Conservation (phyloP, 1,284 basidiomycete species). For the Porphyrellus sp. region DNA sequence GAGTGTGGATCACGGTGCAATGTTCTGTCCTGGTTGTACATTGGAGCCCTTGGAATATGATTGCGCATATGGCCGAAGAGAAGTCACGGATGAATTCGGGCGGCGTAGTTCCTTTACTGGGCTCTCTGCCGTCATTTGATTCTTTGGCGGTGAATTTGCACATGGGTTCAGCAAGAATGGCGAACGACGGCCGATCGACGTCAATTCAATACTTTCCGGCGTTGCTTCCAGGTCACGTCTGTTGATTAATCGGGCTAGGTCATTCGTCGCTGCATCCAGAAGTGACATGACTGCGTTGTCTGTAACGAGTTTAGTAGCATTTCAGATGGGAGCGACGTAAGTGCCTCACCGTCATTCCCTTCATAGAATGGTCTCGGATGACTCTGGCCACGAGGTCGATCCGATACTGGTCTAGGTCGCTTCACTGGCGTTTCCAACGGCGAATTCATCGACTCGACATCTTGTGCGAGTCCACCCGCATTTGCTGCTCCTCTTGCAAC, state of each 20-base stretch:
- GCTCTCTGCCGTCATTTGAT: conserved; percentile 34
- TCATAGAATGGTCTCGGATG: conserved; percentile 54
- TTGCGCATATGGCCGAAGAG: conserved; percentile 60
- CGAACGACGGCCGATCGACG: conserved; percentile 38
- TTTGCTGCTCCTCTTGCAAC: no score
- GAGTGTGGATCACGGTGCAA: conserved; percentile 59
- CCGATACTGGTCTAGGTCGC: conserved; percentile 59
- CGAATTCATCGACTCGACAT: conserved; percentile 10
- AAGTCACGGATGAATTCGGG: conserved; percentile 49
- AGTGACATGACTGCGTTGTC: conserved; percentile 59
- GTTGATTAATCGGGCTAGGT: conserved; percentile 72
- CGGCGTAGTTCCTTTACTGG: conserved; percentile 40
- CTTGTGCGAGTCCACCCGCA: conserved; percentile 45
- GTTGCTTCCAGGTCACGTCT: conserved; percentile 72
- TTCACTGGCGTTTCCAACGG: conserved; percentile 48
- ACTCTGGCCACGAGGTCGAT: conserved; percentile 52
- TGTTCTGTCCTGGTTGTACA: conserved; percentile 51
- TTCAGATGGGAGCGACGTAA: neutral
- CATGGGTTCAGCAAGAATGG: conserved; percentile 9
- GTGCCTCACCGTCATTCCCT: conserved; percentile 43
- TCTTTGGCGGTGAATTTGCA: neutral
- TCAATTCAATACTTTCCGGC: conserved; percentile 51
- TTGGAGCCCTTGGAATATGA: conserved; percentile 35
- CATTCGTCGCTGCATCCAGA: conserved; percentile 71
- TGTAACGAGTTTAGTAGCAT: conserved; percentile 12